phyloP scores from a whole-genome alignment of 768 basidiomycete species.

The Pisolithus marmoratus region DNA sequence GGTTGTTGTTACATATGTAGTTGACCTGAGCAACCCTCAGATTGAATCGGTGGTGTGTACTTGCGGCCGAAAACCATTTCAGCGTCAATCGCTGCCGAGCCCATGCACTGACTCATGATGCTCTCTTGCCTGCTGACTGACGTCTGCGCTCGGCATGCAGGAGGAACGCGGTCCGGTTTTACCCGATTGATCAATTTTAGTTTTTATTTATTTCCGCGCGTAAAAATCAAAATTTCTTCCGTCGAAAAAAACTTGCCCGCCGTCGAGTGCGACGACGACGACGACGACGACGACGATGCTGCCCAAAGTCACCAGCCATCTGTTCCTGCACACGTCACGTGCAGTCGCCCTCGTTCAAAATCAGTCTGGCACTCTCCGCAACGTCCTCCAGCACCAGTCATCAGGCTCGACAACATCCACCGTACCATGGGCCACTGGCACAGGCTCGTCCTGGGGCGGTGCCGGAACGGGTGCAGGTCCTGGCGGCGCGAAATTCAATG shows the following conservation, averaged over 20 bases:
- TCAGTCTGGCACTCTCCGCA: constrained; percentile 62
- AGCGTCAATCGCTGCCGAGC: too few species aligned
- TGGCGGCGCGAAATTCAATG: constrained; percentile 66
- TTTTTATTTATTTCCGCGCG: not conserved
- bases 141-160: not conserved
- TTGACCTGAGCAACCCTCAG: too few species aligned
- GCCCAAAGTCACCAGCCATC: constrained; percentile 76
- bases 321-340: constrained; percentile 70
- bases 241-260: not conserved
- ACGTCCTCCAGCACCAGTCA: constrained; percentile 67
- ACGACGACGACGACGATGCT: constrained; percentile 45
- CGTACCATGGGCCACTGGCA: constrained; percentile 34
- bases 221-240: not conserved
- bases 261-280: not conserved
- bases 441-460: constrained; percentile 48
- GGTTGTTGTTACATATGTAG: too few species aligned
- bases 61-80: too few species aligned
- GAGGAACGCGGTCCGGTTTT: not conserved
- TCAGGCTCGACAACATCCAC: constrained; percentile 40
- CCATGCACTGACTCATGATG: too few species aligned
- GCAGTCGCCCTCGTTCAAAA: constrained; percentile 73
- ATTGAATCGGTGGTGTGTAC: too few species aligned
- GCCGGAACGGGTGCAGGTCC: constrained; percentile 51
- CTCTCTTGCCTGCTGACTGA: not conserved
- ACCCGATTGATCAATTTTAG: not conserved